These are phyloP conservation scores for Hibiscus trionum DNA, from an alignment of 345 rosid species.

Conservation along the genomic window DNA sequence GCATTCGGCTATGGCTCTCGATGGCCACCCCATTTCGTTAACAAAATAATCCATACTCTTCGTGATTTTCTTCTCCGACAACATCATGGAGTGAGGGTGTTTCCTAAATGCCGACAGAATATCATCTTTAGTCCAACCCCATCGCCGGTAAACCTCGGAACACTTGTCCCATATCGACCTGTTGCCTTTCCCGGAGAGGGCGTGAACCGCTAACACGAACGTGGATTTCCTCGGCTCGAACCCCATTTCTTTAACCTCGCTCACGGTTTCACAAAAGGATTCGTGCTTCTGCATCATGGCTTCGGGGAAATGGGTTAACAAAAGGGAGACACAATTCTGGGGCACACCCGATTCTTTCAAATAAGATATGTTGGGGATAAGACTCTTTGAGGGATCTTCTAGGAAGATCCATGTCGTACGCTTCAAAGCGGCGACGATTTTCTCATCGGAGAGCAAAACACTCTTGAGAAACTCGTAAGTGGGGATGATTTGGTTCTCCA, in stretches of 20 bases:
- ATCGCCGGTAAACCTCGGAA: constrained; percentile 36
- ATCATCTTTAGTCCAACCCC: constrained; percentile 55
- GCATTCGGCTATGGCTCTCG: constrained; percentile 26
- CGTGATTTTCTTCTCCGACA: constrained; percentile 40
- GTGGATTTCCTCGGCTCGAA: constrained; percentile 35
- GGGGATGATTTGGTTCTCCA: constrained; percentile 34
- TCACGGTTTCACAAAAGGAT: constrained; percentile 21
- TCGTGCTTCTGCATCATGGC: constrained; percentile 34
- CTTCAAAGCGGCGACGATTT: constrained; percentile 26
- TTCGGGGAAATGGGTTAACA: constrained; percentile 45
- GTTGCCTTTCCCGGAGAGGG: constrained; percentile 34
- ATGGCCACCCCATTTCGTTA: constrained; percentile 31
- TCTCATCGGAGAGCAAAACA: constrained; percentile 22
- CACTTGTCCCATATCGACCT: constrained; percentile 35
- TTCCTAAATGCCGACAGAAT: constrained; percentile 36
- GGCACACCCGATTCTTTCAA: constrained; percentile 32
- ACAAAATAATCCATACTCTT: constrained; percentile 42
- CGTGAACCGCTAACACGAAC: constrained; percentile 41
- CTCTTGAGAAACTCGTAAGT: constrained; percentile 31
- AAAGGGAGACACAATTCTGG: constrained; percentile 24
- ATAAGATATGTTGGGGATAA: constrained; percentile 29
- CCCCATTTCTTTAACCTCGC: constrained; percentile 40
- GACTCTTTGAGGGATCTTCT: constrained; percentile 33
- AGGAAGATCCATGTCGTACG: constrained; percentile 37
- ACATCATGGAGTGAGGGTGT: constrained; percentile 43